Percentiles rank a stretch among this genome's conserved stretches.
phyloP scores from a whole-genome alignment of 108 stramenopile genomes.

The Nitzschia inconspicua region DNA sequence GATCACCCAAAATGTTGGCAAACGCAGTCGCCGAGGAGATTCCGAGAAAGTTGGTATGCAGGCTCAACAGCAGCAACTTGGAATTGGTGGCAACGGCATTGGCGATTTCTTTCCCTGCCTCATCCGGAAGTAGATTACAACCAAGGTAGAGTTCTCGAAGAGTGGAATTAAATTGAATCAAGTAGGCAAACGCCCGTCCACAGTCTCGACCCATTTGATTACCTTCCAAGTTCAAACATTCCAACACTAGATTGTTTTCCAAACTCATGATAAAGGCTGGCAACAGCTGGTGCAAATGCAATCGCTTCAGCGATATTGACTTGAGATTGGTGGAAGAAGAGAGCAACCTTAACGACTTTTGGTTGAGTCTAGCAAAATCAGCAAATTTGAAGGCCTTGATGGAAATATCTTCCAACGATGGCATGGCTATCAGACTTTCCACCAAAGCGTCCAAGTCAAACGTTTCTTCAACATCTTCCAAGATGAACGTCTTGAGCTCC shows the following conservation, averaged over 20 bases:
- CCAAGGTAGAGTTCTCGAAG: background rate
- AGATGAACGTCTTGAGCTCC: background rate
- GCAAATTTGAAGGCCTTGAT: background rate
- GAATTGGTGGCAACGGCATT: too few relatives aligned
- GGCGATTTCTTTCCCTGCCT: too few relatives aligned
- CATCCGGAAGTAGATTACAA: conserved; percentile 7
- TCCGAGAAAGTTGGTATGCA: too few relatives aligned
- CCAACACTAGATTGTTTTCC: conserved; percentile 1
- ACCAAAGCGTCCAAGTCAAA: conserved; percentile 12
- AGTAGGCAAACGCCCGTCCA: conserved; percentile 8
- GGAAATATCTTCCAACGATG: background rate
- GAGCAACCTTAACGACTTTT: background rate
- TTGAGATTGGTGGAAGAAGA: background rate
- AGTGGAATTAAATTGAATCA: background rate
- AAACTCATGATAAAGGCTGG: background rate
- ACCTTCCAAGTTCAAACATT: background rate
- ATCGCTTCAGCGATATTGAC: conserved; percentile 2
- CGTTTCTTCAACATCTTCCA: conserved; percentile 2
- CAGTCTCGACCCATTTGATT: background rate
- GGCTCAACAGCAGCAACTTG: too few relatives aligned
- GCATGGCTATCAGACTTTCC: background rate
- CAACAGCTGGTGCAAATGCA: background rate
- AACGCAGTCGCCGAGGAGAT: too few relatives aligned
- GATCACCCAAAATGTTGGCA: too few relatives aligned
- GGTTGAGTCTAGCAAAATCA: too few relatives aligned